Evolutionary conservation across 2,329 filamentous ascomycete species (phyloP), one percentile per base, ranked within the genome.

Genomic region (Hypoxylon rubiginosum): DNA sequence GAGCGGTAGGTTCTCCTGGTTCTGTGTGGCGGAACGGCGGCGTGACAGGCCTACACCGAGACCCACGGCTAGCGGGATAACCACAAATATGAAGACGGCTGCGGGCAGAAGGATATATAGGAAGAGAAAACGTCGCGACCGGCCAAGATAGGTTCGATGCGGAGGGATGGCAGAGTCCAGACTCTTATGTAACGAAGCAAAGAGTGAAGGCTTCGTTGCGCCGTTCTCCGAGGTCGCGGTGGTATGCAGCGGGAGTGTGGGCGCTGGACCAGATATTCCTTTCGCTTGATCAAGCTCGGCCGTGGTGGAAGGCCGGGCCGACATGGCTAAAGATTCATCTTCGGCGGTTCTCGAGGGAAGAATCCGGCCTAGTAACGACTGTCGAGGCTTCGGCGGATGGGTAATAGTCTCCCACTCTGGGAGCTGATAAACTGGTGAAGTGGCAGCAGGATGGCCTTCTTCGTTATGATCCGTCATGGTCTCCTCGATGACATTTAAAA

Each of bases 1-100:
- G 15, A 74, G 69, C n/a, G 72, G 70, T 43, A 75, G 64, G 56
- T 69, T 57, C 39, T 59, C 52, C 5, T 48, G 64, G 56, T 70
- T 55, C 43, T 59, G 52, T 3, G 50, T 26, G 56, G 28, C n/a
- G 21, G 55, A 55, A 13, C 24, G 39, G 36, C 58, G 71, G 26
- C 62, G 68, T 7, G 72, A 67, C 8, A 75, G 52, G 0, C 73
- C 73, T 6, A 75, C 70, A 13, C 73, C 72, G 15, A 75, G 71
- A n/a, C 73, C 73, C 41, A 75, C 56, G 28, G 69, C 73, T 8
- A 75, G 64, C 28, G 73, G 71, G 28, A 69, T 51, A 50, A 73
- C 26, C 30, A 74, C 57, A 52, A 75, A 66, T 36, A 73, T 24
- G 36, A 75, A 64, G 30, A 69, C 46, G 13, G 65, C 65, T 13